These are phyloP conservation scores for Alloteropsis semialata DNA, from an alignment of 176 grass and related monocot genomes.

Conservation along the genomic window DNA sequence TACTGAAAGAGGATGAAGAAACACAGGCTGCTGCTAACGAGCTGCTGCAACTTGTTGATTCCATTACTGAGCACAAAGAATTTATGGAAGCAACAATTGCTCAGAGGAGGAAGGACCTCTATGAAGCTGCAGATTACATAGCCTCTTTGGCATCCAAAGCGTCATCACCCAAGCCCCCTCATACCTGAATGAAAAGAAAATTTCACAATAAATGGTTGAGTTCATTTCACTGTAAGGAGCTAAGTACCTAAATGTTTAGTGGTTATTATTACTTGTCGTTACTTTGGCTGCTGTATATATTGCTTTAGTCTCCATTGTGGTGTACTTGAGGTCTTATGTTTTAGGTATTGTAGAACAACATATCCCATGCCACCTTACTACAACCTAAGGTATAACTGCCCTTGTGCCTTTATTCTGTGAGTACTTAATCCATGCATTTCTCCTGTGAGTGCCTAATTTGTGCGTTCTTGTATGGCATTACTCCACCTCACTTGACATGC, in stretches of 20 bases:
- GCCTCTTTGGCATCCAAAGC: conserved; percentile 46
- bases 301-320: not conserved
- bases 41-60: conserved; percentile 53
- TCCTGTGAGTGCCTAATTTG: not conserved
- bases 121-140: conserved; percentile 54
- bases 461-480: not conserved
- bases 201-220: not conserved
- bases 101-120: conserved; percentile 48
- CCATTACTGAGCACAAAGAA: conserved; percentile 60
- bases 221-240: not conserved
- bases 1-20: conserved; percentile 35
- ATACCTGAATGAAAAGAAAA: not conserved
- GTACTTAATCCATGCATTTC: not conserved
- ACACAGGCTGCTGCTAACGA: conserved; percentile 45
- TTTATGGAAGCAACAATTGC: conserved; percentile 42
- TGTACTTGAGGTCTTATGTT: not conserved
- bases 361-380: not conserved
- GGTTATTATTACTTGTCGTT: not conserved
- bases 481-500: not conserved
- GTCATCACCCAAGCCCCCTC: not conserved
- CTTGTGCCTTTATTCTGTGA: not conserved
- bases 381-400: not conserved
- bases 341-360: not conserved
- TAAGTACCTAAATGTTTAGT: not conserved
- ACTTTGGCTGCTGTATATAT: not conserved